These are phyloP conservation scores for Thalia dealbata DNA, from an alignment of 176 grass and related monocot genomes.

Conservation along the genomic window DNA sequence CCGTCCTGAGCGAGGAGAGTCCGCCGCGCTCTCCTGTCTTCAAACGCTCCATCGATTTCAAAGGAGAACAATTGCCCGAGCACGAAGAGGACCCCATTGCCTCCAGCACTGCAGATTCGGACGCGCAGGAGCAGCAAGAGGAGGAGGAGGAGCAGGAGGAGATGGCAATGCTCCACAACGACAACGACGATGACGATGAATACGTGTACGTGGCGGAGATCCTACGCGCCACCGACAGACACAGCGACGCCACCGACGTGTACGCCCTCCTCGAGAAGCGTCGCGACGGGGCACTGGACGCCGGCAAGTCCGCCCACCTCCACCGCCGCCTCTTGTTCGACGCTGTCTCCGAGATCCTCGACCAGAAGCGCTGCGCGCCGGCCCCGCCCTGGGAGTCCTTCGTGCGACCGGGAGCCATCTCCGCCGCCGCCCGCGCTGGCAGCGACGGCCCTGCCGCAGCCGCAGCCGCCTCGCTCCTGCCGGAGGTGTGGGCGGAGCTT, in stretches of 20 bases:
- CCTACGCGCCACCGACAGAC: slow-evolving; percentile 2
- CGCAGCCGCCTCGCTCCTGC: not conserved
- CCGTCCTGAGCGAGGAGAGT: slow-evolving; percentile 9
- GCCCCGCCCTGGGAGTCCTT: too few relatives aligned
- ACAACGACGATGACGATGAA: slow-evolving; percentile 14
- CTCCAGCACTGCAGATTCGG: not conserved
- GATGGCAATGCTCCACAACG: not conserved
- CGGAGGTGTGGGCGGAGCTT: slow-evolving; percentile 13
- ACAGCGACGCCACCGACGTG: slow-evolving; percentile 4
- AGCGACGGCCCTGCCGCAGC: not conserved
- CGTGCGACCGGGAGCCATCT: too few relatives aligned
- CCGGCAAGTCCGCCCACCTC: not conserved
- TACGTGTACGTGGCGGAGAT: slow-evolving; percentile 20
- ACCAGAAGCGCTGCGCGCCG: slow-evolving; percentile 5
- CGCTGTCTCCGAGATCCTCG: slow-evolving; percentile 15
- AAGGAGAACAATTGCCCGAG: not conserved
- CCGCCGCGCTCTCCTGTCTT: slow-evolving; percentile 2
- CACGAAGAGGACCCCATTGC: not conserved
- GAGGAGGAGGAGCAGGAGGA: not conserved
- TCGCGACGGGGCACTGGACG: not conserved
- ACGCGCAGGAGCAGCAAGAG: not conserved
- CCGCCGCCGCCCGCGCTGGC: too few relatives aligned
- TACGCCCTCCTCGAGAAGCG: slow-evolving; percentile 14
- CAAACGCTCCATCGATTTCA: slow-evolving; percentile 19
- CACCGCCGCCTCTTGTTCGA: slow-evolving; percentile 21